Base-by-base conservation (phyloP, 1,284 basidiomycete species). In the Volvariella volvacea region DNA sequence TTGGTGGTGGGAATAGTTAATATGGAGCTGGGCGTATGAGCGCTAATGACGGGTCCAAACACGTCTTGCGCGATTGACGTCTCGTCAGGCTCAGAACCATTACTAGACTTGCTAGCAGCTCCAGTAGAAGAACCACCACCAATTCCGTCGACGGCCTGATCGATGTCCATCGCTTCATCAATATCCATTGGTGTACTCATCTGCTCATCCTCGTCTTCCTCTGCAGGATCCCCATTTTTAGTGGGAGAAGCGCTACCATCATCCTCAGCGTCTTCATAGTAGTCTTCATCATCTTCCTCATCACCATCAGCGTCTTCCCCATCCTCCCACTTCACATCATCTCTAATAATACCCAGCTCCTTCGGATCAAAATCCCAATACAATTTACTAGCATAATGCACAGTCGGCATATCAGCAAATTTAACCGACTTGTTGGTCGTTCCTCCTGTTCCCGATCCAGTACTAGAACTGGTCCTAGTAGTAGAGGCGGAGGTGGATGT, bases 401-500 rank as follows among this genome's bases (percentile, higher is more conserved):
- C 64, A 3, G 64, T 70, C 15, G 72, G 71, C 43, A 63, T 62
- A 32, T 73, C 71, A 17, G 67, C 71, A 43, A 76, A 76, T 41
- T 71, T 74, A 42, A 76, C 73, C 33, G 68, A 71, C 52, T 76
- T 76, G 50, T 57, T 61, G 4, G 56, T 52, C 15, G 62, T 59
- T 33, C 53, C 51, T 16, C 48, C 39, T 17, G 43, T 48, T 34
- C 38, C 48, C 19, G 34, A 16, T 6, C 34, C 19, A 36, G n/a
- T 15, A 15, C n/a, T 36, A 16, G 34, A 16, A 20, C 34, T 36
- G 4, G 19, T 36, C 14, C 34, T 36, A 15, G 34, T 36, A 15
- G 34, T 20, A 20, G 19, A 7, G 4, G 34, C 14, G 34, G 34
- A 36, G 14, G 34, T 15, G 8, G 19, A 6, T 7, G 34, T 36